phyloP scores from a whole-genome alignment of 192 early-diverging fungal species.

The Gorgonomyces haynaldii region DNA sequence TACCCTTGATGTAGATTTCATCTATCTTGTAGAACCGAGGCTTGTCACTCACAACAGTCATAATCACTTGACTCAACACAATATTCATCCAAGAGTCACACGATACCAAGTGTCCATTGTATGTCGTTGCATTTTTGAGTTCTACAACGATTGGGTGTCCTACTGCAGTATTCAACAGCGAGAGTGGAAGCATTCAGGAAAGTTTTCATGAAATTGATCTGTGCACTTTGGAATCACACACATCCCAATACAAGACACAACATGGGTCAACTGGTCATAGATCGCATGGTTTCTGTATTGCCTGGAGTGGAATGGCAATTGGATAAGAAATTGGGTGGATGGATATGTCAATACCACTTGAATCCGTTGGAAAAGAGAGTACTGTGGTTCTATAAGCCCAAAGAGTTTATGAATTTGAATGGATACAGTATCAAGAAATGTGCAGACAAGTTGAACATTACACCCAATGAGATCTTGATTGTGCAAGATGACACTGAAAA shows the following conservation, averaged over 20 bases:
- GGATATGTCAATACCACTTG: not conserved
- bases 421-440: too few species aligned
- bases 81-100: constrained; percentile 99
- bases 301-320: not conserved
- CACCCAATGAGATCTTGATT: too few species aligned
- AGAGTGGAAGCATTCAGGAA: constrained; percentile 76
- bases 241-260: too few species aligned
- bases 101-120: constrained; percentile 92
- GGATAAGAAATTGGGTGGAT: constrained; percentile 1
- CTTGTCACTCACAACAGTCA: constrained; percentile 86
- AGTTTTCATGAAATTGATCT: not conserved
- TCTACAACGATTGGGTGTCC: constrained; percentile 91
- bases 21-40: constrained; percentile 83
- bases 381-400: constrained; percentile 6
- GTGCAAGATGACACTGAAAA: too few species aligned
- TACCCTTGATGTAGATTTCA: constrained; percentile 90
- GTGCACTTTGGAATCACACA: too few species aligned
- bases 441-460: too few species aligned
- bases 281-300: too few species aligned
- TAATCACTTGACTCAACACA: constrained; percentile 85
- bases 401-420: constrained; percentile 7
- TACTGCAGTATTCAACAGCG: constrained; percentile 77
- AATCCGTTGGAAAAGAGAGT: not conserved
- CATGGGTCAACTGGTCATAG: too few species aligned
- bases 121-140: constrained; percentile 80